Evolutionary conservation across 2,329 filamentous ascomycete genomes (phyloP).

Genomic region (Phyllosticta citriasiana): DNA sequence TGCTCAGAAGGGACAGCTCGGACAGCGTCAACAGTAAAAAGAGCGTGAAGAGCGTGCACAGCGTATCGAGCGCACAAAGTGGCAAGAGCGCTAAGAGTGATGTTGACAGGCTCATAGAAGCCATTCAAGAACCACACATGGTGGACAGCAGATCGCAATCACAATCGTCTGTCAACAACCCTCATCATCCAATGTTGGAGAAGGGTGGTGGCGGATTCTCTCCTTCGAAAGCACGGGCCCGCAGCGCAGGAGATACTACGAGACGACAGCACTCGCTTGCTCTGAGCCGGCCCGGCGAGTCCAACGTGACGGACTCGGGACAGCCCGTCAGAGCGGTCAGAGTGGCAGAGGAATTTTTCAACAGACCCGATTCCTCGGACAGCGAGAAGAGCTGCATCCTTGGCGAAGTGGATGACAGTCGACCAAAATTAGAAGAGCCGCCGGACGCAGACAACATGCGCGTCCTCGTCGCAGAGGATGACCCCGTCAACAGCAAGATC

Average conservation of each 20-base stretch:
- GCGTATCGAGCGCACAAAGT: slow-evolving; percentile 20
- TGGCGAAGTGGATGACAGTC: slow-evolving; percentile 20
- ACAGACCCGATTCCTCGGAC: background rate
- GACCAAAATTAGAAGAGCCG: slow-evolving; percentile 10
- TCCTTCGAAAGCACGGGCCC: background rate
- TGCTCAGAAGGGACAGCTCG: slow-evolving; percentile 22
- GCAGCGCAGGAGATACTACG: background rate
- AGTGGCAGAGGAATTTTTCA: slow-evolving; percentile 34
- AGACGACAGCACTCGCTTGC: slow-evolving; percentile 19
- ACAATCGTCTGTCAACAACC: background rate
- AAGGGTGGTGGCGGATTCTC: background rate
- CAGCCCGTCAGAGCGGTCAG: slow-evolving; percentile 36
- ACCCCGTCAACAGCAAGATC: slow-evolving; percentile 77
- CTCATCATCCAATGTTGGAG: slow-evolving; percentile 10
- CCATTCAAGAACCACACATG: slow-evolving; percentile 51
- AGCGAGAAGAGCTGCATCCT: slow-evolving; percentile 17
- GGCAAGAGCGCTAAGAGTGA: slow-evolving; percentile 45
- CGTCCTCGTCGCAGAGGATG: slow-evolving; percentile 76
- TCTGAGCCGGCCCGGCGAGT: slow-evolving; percentile 4
- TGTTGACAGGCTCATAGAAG: slow-evolving; percentile 61
- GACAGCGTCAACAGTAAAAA: slow-evolving; percentile 42
- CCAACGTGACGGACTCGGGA: slow-evolving; percentile 23
- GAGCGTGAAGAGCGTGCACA: slow-evolving; percentile 39
- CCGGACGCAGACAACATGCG: slow-evolving; percentile 39
- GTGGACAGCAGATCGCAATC: slow-evolving; percentile 17